A percentile compares a stretch with the other conserved stretches of the same genome.
Conservation (phyloP, 2,329 filamentous ascomycete species). For the Cytospora piceae region DNA sequence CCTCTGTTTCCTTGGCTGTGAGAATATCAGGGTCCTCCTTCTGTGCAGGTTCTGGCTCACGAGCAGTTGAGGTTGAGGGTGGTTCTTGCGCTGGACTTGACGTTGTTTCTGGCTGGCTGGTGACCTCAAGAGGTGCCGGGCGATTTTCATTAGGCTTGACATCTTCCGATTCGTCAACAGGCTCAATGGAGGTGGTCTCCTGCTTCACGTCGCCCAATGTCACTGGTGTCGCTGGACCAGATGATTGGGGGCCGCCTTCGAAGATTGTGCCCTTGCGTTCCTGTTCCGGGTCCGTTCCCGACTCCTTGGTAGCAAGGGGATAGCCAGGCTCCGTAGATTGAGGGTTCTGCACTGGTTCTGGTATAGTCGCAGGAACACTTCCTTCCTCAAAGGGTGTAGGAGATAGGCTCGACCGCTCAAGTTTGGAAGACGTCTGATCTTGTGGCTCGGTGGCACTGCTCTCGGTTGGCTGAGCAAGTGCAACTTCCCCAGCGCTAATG, state of each 20-base stretch:
- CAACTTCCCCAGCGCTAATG: background rate
- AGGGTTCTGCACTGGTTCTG: background rate
- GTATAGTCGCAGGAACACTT: background rate
- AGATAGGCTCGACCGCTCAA: background rate
- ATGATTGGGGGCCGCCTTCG: background rate
- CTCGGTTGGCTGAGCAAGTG: background rate
- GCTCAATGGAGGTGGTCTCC: background rate
- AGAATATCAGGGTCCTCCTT: background rate
- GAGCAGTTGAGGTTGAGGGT: background rate
- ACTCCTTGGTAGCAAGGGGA: background rate
- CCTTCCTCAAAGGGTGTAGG: background rate
- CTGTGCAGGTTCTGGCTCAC: background rate
- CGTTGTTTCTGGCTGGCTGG: background rate
- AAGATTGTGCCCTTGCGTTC: slow-evolving; percentile 7
- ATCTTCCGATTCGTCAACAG: background rate
- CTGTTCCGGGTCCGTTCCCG: slow-evolving; percentile 12
- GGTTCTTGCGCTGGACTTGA: background rate
- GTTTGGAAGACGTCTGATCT: background rate
- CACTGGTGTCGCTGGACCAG: background rate
- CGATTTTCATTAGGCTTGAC: background rate
- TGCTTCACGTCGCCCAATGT: background rate
- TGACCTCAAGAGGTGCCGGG: background rate
- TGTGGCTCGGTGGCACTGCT: background rate
- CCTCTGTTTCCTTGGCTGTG: background rate
- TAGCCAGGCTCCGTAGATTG: background rate